Evolutionary conservation across 352 stramenopile genomes (phyloP), one percentile per base, ranked within the genome.

Genomic region (Detonula confervacea): DNA sequence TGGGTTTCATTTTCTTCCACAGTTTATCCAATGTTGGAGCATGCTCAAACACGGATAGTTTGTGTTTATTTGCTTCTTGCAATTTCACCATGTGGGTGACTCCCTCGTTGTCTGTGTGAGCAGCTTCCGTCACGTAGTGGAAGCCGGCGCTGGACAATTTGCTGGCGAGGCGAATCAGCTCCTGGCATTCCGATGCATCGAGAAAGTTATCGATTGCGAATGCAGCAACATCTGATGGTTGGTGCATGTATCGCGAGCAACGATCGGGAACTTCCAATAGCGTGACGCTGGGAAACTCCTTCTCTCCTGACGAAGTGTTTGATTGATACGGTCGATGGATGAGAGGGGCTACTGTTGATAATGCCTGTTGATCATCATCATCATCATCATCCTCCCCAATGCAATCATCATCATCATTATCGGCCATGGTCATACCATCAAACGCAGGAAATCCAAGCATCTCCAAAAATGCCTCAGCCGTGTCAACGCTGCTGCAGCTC

Each of bases 21-120:
- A 77, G n/a, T 44, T 37, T 44, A 22, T 83, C 42, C 12, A 84
- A 61, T 18, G 69, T 82, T 52, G 27, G 25, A 12, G 52, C 0
- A 60, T 89, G 72, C 11, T 86, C 51, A 77, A 92, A 88, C 0
- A 90, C 86, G 24, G 73, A 81, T 9, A 92, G 42, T 71, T 92
- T 92, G 61, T 92, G 86, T 51, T 55, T 80, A 67, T 90, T 90
- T 18, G 81, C 70, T 44, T 83, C 70, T 56, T 90, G 80, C 2
- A 92, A 33, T 56, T 77, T 35, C 9, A 91, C 83, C 0, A 49
- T 49, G n/a, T 87, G 74, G 11, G 64, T 57, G 7, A 46, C 70
- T 4, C 84, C 84, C 49, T 80, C 80, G 29, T 75, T 63, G n/a
- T 83, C 69, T n/a, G 27, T 77, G 33, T 89, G 86, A 12, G 66